These are phyloP conservation scores for Trichophyton simii DNA, from an alignment of 2,329 filamentous ascomycete species.

Conservation along the genomic window DNA sequence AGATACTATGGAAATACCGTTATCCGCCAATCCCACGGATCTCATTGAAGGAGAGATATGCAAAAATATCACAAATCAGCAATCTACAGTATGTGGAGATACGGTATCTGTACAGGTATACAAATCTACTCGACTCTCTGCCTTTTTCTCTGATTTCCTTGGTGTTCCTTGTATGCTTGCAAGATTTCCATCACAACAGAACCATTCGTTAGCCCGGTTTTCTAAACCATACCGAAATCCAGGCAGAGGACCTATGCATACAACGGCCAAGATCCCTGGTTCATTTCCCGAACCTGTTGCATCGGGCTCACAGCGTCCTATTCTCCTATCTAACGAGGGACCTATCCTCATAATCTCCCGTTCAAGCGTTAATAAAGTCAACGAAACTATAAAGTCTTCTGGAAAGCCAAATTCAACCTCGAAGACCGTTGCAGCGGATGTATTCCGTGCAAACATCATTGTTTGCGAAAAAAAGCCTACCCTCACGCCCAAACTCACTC, in stretches of 20 bases:
- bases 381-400: constrained; percentile 53
- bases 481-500: constrained; percentile 13
- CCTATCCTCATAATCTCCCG: constrained; percentile 76
- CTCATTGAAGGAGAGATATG: constrained; percentile 35
- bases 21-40: not conserved
- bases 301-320: constrained; percentile 41
- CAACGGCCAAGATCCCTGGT: constrained; percentile 40
- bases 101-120: constrained; percentile 60
- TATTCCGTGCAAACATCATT: constrained; percentile 83
- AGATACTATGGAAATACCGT: not conserved
- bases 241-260: constrained; percentile 18
- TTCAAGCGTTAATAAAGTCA: constrained; percentile 66
- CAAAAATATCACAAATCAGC: constrained; percentile 23
- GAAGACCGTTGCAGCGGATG: constrained; percentile 54
- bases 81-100: constrained; percentile 74
- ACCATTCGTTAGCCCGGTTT: constrained; percentile 46
- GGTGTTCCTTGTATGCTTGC: constrained; percentile 72
- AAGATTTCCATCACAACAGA: constrained; percentile 57
- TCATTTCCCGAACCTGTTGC: constrained; percentile 36
- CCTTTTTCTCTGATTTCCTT: constrained; percentile 65
- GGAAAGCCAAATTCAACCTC: constrained; percentile 13
- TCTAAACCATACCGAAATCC: constrained; percentile 40
- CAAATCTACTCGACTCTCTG: constrained; percentile 49
- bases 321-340: constrained; percentile 83
- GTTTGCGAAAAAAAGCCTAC: constrained; percentile 42